Evolutionary conservation across 1,284 basidiomycete species (phyloP), one percentile per base, ranked within the genome.

Genomic region (Caloboletus inedulis): DNA sequence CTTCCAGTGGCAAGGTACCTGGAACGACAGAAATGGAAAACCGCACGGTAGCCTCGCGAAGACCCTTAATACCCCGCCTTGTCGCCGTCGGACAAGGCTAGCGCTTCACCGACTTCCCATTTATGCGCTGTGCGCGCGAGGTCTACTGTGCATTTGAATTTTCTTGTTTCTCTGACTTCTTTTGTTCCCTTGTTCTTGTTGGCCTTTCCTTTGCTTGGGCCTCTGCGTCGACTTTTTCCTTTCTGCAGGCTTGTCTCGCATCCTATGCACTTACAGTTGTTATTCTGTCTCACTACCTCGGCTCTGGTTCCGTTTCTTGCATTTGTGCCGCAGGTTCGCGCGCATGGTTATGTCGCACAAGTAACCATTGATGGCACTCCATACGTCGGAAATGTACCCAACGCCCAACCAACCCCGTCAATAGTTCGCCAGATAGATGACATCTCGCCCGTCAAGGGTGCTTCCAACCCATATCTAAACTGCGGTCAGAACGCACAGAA

Each of bases 391-490:
- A 79, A 83, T 63, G 60, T 69, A 10, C 82, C 83, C 37, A 70
- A 70, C 52, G 73, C 72, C 19, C 48, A 69, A 29, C 63, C 73
- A 39, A 67, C 68, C 10, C 61, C 66, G 27, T 82, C 80, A 58
- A 77, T 82, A 43, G 80, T 90, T 56, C 84, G 87, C 30, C 77
- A 80, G 53, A 74, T 89, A 54, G 71, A 70, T 60, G 69, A 68
- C 31, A 77, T 79, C 45, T 66, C 71, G 18, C 88, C 88, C 0
- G 80, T 87, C 59, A 84, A 87, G 65, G 82, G 82, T 47, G 74
- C 84, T 14, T 68, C 52, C 40, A 87, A 87, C 62, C 59, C 75
- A 1, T 74, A 74, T 54, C 41, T 89, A 12, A 84, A 79, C 63
- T 91, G 89, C 62, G 88, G 89, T 2, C 68, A 74, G n/a, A 69